These are phyloP conservation scores for Carnegiea gigantea DNA, from an alignment of 179 eudicot species.

Conservation along the genomic window DNA sequence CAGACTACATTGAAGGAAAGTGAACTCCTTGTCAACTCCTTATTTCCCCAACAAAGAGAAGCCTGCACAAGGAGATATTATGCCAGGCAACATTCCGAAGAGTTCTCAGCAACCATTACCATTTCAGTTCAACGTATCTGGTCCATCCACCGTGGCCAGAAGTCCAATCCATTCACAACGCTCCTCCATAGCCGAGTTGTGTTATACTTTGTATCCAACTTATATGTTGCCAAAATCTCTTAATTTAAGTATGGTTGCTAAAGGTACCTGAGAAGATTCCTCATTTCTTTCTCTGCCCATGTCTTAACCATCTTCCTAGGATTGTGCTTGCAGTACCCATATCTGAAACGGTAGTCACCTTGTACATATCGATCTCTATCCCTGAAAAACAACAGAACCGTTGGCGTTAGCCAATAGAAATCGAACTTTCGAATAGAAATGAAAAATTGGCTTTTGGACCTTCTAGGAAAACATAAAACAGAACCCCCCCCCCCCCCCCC, in stretches of 20 bases:
- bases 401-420: background rate
- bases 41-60: too few species aligned
- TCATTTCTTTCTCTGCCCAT: conserved; percentile 99
- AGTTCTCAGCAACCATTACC: too few species aligned
- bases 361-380: conserved; percentile 92
- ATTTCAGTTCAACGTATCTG: too few species aligned
- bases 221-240: background rate
- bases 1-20: too few species aligned
- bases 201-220: background rate
- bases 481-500: too few species aligned
- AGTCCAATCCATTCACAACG: background rate
- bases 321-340: conserved; percentile 94
- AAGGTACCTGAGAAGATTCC: conserved; percentile 86
- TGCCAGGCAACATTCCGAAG: too few species aligned
- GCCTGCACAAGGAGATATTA: too few species aligned
- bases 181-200: background rate
- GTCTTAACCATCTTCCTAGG: conserved; percentile 98
- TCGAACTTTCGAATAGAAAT: background rate
- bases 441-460: background rate
- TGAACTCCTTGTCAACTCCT: too few species aligned
- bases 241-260: background rate
- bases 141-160: background rate
- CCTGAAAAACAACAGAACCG: conserved; percentile 40
- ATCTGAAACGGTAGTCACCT: conserved; percentile 93
- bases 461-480: too few species aligned